Evolutionary conservation across 306 rosid genomes (phyloP).

Genomic region (Vigna trinervia): DNA sequence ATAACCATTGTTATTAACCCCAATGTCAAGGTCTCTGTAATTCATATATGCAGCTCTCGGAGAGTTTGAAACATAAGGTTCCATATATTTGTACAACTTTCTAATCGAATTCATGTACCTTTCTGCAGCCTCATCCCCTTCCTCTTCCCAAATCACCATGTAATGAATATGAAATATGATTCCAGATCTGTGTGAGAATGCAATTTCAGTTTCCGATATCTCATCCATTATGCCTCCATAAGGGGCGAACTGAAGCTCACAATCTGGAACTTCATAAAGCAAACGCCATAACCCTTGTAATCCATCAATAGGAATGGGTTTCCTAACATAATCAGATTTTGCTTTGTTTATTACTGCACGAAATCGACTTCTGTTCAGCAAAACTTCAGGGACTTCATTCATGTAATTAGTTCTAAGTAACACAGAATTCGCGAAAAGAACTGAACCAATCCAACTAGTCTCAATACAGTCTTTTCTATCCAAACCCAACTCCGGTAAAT

Average conservation of each 20-base stretch:
- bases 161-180: slow-evolving; percentile 31
- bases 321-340: slow-evolving; percentile 47
- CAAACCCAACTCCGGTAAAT: slow-evolving; percentile 53
- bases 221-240: slow-evolving; percentile 50
- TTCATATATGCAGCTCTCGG: slow-evolving; percentile 8
- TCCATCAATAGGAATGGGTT: slow-evolving; percentile 33
- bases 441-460: neutral
- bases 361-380: slow-evolving; percentile 17
- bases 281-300: slow-evolving; percentile 45
- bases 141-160: slow-evolving; percentile 24
- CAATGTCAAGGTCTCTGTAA: slow-evolving; percentile 46
- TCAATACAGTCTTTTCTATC: neutral
- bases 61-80: slow-evolving; percentile 38
- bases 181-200: slow-evolving; percentile 45
- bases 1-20: slow-evolving; percentile 36
- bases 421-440: neutral
- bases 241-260: slow-evolving; percentile 10
- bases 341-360: neutral
- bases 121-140: slow-evolving; percentile 37
- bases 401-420: neutral
- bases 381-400: slow-evolving; percentile 23
- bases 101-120: slow-evolving; percentile 34
- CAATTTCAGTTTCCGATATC: slow-evolving; percentile 45
- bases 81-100: slow-evolving; percentile 33
- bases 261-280: slow-evolving; percentile 37